A percentile compares a stretch with the other conserved stretches of the same genome.
Conservation (phyloP, 1,284 basidiomycete genomes). For the Puccinia sorghi region DNA sequence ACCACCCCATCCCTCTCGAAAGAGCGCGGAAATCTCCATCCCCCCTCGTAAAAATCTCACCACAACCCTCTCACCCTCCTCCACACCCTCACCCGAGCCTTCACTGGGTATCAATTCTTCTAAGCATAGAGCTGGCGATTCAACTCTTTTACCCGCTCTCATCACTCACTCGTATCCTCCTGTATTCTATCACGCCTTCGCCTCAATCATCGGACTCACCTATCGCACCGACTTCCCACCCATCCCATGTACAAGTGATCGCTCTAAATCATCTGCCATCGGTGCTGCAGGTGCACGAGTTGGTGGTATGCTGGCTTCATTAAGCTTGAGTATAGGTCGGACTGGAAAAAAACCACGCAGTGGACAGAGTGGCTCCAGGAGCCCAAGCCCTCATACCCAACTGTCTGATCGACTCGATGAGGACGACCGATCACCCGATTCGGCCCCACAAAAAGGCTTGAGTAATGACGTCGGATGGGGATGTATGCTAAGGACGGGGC, state of each 20-base stretch:
- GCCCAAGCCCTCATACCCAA: conserved; percentile 31
- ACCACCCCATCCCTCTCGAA: neutral
- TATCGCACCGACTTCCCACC: conserved; percentile 86
- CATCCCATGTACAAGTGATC: conserved; percentile 70
- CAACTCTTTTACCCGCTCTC: neutral
- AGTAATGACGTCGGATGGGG: conserved; percentile 97
- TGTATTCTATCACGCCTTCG: conserved; percentile 85
- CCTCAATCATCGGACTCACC: conserved; percentile 82
- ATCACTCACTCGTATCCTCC: conserved; percentile 69
- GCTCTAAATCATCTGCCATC: conserved; percentile 61
- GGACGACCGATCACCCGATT: conserved; percentile 15
- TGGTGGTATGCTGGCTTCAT: conserved; percentile 53
- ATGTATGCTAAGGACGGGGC: conserved; percentile 94
- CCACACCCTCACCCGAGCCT: conserved; percentile 19
- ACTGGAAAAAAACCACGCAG: conserved; percentile 62
- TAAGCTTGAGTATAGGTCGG: conserved; percentile 60
- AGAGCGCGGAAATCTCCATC: conserved; percentile 26
- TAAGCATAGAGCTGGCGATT: neutral
- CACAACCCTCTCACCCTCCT: conserved; percentile 30
- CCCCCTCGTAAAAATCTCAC: conserved; percentile 60
- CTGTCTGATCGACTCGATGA: conserved; percentile 5
- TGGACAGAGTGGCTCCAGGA: conserved; percentile 56
- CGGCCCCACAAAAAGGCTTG: conserved; percentile 65
- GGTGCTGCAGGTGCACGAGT: conserved; percentile 55
- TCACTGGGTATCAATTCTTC: conserved; percentile 28